These are phyloP conservation scores for Fusarium praegraminearum DNA, from an alignment of 2,329 filamentous ascomycete genomes.

Conservation along the genomic window DNA sequence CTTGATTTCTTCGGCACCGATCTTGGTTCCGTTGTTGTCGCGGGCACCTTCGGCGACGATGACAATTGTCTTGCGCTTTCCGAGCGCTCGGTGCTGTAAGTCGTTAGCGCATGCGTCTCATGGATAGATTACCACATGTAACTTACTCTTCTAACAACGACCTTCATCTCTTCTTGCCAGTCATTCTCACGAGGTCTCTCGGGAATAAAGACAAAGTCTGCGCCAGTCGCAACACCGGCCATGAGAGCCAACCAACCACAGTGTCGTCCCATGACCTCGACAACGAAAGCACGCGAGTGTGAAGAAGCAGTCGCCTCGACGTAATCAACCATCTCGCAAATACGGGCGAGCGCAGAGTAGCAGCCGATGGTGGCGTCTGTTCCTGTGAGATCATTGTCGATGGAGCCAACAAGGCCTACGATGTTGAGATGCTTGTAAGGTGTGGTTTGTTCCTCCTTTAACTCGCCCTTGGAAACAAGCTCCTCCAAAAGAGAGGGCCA, in stretches of 20 bases:
- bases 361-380: constrained; percentile 98
- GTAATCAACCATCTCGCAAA: constrained; percentile 96
- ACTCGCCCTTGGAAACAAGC: constrained; percentile 78
- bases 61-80: constrained; percentile 97
- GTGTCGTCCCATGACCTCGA: constrained; percentile 98
- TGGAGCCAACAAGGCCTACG: constrained; percentile 94
- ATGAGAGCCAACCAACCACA: constrained; percentile 98
- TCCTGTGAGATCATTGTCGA: constrained; percentile 97
- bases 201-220: constrained; percentile 96
- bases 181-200: constrained; percentile 89
- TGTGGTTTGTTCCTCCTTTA: constrained; percentile 76
- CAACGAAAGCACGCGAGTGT: constrained; percentile 95
- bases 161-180: constrained; percentile 91
- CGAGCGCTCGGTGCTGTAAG: constrained; percentile 80
- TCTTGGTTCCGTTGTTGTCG: constrained; percentile 85
- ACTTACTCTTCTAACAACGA: constrained; percentile 76
- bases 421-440: constrained; percentile 93
- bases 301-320: constrained; percentile 96
- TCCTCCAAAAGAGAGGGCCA: constrained; percentile 92
- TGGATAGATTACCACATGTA: not conserved
- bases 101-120: constrained; percentile 30
- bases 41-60: constrained; percentile 97
- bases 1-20: constrained; percentile 84
- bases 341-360: constrained; percentile 91
- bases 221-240: constrained; percentile 93